Base-by-base conservation (phyloP, 2,329 filamentous ascomycete genomes). In the Diaporthe velutina region DNA sequence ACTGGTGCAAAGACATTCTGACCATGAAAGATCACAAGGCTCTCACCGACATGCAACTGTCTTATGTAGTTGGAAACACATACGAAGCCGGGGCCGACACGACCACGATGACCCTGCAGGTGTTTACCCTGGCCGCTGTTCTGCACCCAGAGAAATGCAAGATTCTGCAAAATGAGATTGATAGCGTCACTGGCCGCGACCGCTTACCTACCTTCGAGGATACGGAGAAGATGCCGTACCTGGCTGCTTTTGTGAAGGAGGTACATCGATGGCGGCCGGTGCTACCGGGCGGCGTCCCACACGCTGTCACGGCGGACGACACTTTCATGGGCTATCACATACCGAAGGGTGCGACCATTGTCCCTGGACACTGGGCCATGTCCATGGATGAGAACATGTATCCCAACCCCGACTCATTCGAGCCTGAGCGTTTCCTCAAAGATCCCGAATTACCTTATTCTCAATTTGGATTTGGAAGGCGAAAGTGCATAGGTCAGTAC, bases 111-210 rank as follows among this genome's bases (percentile, higher is more conserved):
- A 84, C 81, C 0, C 80, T 89, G 7, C 80, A 83, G 52, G 82
- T 81, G 3, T 87, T 88, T 75, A 79, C 87, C 1, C 80, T 86
- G 38, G 88, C 88, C 10, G 87, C 89, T 86, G 61, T 81, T 3
- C 80, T 85, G 8, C 84, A 85, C 42, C 80, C 80, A 7, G 83
- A 83, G n/a, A 66, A 66, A 84, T 88, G 0, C 86, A 88, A 73
- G 83, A 78, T 75, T 80, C 78, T 50, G 85, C 84, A 85, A 48
- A 76, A 78, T 0, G 84, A 86, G 66, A 76, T 88, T 8, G 86
- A 88, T 73, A 76, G 78, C 4, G 81, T 85, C 10, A 79, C 86
- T 25, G 86, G 86, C 1, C 60, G 60, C n/a, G 78, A 82, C 40
- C 81, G 86, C 9, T 76, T 85, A 30, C 85, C 85, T 1, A 82